Percentiles rank a stretch among this genome's conserved stretches.
These are phyloP conservation scores for Passiflora organensis DNA, from an alignment of 345 rosid genomes.

Conservation along the genomic window DNA sequence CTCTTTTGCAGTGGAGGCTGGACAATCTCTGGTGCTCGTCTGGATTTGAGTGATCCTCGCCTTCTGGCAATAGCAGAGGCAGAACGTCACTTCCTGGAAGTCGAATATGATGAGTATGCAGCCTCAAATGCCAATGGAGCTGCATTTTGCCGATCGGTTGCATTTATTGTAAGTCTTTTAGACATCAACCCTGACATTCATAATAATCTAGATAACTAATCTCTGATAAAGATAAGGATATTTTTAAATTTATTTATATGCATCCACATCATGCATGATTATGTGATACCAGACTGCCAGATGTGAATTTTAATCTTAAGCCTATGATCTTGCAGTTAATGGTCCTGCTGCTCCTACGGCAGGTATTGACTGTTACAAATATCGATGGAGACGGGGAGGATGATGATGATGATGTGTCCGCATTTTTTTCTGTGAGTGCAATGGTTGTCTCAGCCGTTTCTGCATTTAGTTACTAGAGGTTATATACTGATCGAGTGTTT, in stretches of 20 bases:
- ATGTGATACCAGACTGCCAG: too few relatives aligned
- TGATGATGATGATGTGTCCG: conserved; percentile 68
- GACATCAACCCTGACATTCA: neutral
- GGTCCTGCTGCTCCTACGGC: conserved; percentile 79
- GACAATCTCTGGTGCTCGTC: conserved; percentile 78
- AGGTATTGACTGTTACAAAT: conserved; percentile 64
- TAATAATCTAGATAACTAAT: too few relatives aligned
- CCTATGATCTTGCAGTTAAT: conserved; percentile 44
- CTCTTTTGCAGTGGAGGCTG: conserved; percentile 66
- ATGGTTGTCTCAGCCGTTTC: neutral
- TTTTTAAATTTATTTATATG: too few relatives aligned
- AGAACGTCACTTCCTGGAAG: conserved; percentile 78
- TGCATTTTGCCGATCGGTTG: conserved; percentile 88
- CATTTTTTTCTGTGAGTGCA: conserved; percentile 69
- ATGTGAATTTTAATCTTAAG: too few relatives aligned
- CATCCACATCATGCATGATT: too few relatives aligned
- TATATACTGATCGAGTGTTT: neutral
- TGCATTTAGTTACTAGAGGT: neutral
- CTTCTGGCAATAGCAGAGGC: conserved; percentile 86
- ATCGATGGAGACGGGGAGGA: conserved; percentile 51
- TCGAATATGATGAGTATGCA: conserved; percentile 79
- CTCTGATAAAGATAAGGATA: too few relatives aligned
- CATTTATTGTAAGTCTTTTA: conserved; percentile 55
- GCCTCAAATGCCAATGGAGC: conserved; percentile 76
- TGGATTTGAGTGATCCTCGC: conserved; percentile 82